phyloP scores from a whole-genome alignment of 345 rosid species.

The Odontarrhena argentea region DNA sequence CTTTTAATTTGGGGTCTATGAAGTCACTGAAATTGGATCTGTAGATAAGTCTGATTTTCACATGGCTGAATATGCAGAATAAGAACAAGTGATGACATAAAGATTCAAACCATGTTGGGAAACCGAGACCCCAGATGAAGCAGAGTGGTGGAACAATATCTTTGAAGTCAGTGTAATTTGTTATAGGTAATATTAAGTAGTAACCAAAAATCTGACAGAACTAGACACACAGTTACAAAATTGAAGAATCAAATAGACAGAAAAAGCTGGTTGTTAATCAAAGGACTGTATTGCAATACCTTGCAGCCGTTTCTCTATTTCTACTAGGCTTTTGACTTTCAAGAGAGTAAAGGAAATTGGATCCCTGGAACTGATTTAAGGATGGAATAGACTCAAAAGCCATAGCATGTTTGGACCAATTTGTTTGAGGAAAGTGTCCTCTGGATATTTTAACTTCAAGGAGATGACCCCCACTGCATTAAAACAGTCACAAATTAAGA shows the following conservation, averaged over 20 bases:
- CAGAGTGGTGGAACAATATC: background rate
- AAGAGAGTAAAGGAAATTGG: conserved; percentile 65
- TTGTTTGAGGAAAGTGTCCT: conserved; percentile 55
- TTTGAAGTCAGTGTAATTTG: background rate
- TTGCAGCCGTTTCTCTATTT: conserved; percentile 42
- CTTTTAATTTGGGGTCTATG: background rate
- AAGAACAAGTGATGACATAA: conserved; percentile 16
- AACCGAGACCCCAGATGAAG: background rate
- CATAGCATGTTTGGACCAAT: conserved; percentile 62
- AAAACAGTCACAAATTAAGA: conserved; percentile 7
- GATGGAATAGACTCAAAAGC: conserved; percentile 49
- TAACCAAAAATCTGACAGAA: conserved; percentile 20
- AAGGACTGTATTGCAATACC: conserved; percentile 36
- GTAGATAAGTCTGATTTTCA: conserved; percentile 5
- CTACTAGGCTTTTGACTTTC: conserved; percentile 56
- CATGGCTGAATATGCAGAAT: conserved; percentile 4
- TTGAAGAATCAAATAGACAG: background rate
- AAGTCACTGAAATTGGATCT: background rate
- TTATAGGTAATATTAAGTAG: background rate
- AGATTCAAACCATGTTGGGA: conserved; percentile 21
- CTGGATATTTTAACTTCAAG: conserved; percentile 40
- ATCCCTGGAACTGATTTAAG: conserved; percentile 50
- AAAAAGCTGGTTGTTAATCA: background rate
- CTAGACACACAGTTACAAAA: background rate
- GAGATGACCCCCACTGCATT: conserved; percentile 44